Conservation (phyloP, 2,329 filamentous ascomycete genomes). For the Phaeosphaeria sp. region DNA sequence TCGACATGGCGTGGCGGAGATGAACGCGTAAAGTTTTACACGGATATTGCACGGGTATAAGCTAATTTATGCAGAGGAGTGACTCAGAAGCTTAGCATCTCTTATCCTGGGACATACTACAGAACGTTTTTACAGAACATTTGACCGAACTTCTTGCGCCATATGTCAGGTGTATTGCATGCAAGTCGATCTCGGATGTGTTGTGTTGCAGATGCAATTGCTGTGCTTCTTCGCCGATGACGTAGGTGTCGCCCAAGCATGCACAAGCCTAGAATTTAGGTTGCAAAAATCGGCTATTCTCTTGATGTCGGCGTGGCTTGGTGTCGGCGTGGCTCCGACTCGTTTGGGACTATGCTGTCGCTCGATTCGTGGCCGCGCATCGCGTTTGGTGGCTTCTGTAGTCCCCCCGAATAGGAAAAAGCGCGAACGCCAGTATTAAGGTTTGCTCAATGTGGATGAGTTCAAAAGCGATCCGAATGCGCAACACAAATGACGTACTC, state of each 20-base stretch:
- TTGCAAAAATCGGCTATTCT: background rate
- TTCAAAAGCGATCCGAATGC: background rate
- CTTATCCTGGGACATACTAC: background rate
- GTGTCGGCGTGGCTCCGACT: background rate
- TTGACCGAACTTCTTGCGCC: background rate
- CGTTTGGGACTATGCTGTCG: background rate
- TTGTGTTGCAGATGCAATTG: background rate
- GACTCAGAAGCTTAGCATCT: background rate
- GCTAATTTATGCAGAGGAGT: background rate
- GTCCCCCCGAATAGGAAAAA: background rate
- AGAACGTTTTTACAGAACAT: background rate
- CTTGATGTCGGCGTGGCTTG: background rate
- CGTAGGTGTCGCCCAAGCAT: no score
- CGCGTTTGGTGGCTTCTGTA: background rate
- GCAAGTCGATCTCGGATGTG: no score
- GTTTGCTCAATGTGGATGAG: background rate
- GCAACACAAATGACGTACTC: background rate
- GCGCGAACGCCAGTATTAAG: background rate
- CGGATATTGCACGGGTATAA: background rate
- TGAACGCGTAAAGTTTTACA: background rate
- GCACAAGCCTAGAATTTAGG: background rate
- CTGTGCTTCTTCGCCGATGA: background rate
- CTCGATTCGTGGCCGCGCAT: background rate
- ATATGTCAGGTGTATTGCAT: no score
- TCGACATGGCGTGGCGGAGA: background rate